Conservation (phyloP, 1,284 basidiomycete genomes). For the Puccinia polysora region DNA sequence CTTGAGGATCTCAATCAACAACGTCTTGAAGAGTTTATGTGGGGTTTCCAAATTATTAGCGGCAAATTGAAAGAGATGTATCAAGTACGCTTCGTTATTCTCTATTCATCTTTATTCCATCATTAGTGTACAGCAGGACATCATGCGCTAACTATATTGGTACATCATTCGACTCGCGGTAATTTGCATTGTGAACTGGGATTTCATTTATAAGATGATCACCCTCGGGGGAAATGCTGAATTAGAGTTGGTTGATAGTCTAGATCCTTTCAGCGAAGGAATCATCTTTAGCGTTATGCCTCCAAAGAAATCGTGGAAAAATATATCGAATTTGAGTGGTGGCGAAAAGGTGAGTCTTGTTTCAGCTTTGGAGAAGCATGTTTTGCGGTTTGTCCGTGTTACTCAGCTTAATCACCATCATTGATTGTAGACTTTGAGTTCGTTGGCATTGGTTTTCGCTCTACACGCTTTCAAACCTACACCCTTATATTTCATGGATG, state of each 20-base stretch:
- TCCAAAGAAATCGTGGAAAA: conserved; percentile 97
- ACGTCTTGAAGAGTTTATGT: conserved; percentile 92
- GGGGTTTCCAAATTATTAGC: conserved; percentile 89
- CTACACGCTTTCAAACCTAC: conserved; percentile 94
- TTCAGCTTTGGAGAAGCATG: too few species aligned
- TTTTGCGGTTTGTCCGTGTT: neutral
- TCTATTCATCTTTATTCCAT: neutral
- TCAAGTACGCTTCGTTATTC: conserved; percentile 62
- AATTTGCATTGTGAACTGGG: neutral
- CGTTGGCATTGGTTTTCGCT: conserved; percentile 92
- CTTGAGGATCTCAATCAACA: conserved; percentile 84
- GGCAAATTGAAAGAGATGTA: conserved; percentile 99
- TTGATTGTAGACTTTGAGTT: conserved; percentile 94
- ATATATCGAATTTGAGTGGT: conserved; percentile 89
- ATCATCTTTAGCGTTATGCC: conserved; percentile 99
- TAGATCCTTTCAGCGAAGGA: conserved; percentile 97
- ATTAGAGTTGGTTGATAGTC: conserved; percentile 90
- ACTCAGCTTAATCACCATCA: too few species aligned
- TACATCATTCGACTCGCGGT: neutral
- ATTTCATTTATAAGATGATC: conserved; percentile 72
- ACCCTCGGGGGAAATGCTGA: conserved; percentile 97
- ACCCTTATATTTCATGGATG: conserved; percentile 97
- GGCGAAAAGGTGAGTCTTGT: conserved; percentile 79
- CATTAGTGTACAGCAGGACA: conserved; percentile 16
- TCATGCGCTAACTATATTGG: conserved; percentile 1